Base-by-base conservation (phyloP, 768 basidiomycete species). In the Lentinula guzmanii region DNA sequence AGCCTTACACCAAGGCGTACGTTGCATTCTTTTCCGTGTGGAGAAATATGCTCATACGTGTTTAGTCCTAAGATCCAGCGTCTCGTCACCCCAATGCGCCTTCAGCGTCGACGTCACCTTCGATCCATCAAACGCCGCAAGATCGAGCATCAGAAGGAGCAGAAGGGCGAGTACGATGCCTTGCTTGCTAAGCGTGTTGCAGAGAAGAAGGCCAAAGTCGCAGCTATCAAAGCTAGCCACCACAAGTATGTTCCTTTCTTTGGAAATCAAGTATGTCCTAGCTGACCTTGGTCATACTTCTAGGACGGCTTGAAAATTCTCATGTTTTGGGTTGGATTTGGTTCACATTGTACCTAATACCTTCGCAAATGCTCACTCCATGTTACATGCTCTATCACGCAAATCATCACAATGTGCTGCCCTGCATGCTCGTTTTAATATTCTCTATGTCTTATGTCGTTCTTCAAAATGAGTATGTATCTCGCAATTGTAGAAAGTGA, bases 1-100 rank as follows among this genome's bases (percentile, higher is more conserved):
- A 97, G 82, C 90, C 95, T 50, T 96, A 95, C 78, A 93, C 89
- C 79, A 99, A 99, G 82, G 93, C 95, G 91, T 94, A 71, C 74
- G 89, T 88, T 15, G 33, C 35, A 16, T 45, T 58, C 33, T 58
- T 5, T 41, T 11, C 34, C 39, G 34, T 42, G n/a, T 33, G 8
- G 34, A 52, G 4, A 28, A 31, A 16, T 28, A 7, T 33, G 56
- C 62, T 21, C 9, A 56, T 43, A 45, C 11, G 39, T 53, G 33
- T 24, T 18, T 60, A 93, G 93, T 69, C 94, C 95, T 70, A 96
- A 96, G 82, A 97, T 98, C 75, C 94, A 97, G 79, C 87, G 95
- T 71, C 86, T 98, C 63, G 95, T 98, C 68, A 98, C 95, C 52
- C 95, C 95, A 68, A 72, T 91, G 71, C 92, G 95, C 70, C 90